These are phyloP conservation scores for Colletotrichum simmondsii DNA, from an alignment of 2,329 filamentous ascomycete species.

Conservation along the genomic window DNA sequence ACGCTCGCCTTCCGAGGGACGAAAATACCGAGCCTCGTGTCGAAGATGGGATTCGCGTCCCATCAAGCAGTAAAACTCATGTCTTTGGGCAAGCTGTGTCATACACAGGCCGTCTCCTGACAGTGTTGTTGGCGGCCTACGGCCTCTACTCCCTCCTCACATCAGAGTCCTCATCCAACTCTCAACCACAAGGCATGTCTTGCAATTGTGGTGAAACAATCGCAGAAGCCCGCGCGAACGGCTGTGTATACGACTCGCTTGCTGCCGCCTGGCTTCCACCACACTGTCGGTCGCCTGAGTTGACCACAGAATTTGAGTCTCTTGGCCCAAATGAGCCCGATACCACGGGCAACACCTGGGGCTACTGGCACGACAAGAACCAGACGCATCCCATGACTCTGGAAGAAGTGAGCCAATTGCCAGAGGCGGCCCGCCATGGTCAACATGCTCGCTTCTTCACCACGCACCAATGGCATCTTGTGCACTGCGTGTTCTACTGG, in stretches of 20 bases:
- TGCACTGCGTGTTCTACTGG: constrained; percentile 48
- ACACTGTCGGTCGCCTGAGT: constrained; percentile 45
- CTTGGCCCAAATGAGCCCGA: constrained; percentile 42
- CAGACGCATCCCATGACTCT: constrained; percentile 37
- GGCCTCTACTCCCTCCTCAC: too few species aligned
- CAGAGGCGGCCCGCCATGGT: constrained; percentile 30
- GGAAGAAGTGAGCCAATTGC: constrained; percentile 31
- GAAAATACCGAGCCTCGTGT: too few species aligned
- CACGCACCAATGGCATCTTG: constrained; percentile 42
- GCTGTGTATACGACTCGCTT: constrained; percentile 48
- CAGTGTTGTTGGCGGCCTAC: too few species aligned
- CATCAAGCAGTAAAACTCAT: too few species aligned
- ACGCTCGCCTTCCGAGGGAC: too few species aligned
- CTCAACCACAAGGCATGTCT: neutral
- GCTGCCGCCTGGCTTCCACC: constrained; percentile 47
- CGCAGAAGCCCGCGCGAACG: constrained; percentile 39
- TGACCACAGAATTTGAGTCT: constrained; percentile 45
- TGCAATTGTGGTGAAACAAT: constrained; percentile 46
- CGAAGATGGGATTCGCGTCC: too few species aligned
- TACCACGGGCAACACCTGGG: constrained; percentile 37
- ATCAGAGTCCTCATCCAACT: neutral
- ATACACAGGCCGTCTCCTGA: too few species aligned
- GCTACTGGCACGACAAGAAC: constrained; percentile 43
- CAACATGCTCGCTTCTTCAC: constrained; percentile 34
- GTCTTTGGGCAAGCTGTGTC: too few species aligned